These are phyloP conservation scores for Tephrocybe sp. DNA, from an alignment of 768 basidiomycete species.

Conservation along the genomic window DNA sequence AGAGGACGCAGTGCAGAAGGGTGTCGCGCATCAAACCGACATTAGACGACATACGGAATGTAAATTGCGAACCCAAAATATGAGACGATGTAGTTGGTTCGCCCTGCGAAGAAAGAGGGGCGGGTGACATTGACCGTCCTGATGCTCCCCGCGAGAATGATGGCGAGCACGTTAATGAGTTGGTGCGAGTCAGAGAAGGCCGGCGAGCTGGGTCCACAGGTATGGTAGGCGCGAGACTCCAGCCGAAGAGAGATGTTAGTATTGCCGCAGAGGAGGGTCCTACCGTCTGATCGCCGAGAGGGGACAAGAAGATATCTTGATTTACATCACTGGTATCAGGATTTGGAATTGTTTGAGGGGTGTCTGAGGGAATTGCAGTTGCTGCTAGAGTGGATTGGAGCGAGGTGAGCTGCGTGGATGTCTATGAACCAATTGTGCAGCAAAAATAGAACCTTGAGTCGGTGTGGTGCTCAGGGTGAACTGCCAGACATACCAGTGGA, in stretches of 20 bases:
- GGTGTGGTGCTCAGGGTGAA: neutral
- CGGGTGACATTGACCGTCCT: constrained; percentile 19
- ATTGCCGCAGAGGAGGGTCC: constrained; percentile 41
- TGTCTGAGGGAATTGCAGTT: constrained; percentile 24
- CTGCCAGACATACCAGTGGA: constrained; percentile 58
- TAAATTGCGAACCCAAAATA: constrained; percentile 21
- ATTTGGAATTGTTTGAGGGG: constrained; percentile 1
- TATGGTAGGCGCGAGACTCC: constrained; percentile 41
- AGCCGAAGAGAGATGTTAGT: constrained; percentile 50
- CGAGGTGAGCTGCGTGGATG: constrained; percentile 53
- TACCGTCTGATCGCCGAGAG: constrained; percentile 8
- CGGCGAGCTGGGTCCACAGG: constrained; percentile 29
- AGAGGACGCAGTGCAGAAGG: constrained; percentile 65
- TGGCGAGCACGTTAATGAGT: constrained; percentile 31
- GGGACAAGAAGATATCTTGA: constrained; percentile 17
- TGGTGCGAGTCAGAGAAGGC: constrained; percentile 32
- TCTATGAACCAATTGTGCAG: too few species aligned
- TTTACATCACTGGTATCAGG: constrained; percentile 5
- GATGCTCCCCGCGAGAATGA: constrained; percentile 37
- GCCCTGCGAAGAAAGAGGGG: constrained; percentile 10
- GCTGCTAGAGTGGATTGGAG: constrained; percentile 45
- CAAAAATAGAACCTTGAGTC: neutral
- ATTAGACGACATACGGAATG: constrained; percentile 24
- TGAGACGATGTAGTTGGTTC: constrained; percentile 12
- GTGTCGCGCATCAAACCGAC: constrained; percentile 40